Evolutionary conservation across 2,329 filamentous ascomycete species (phyloP).

Genomic region (Cladosporium oxysporum): DNA sequence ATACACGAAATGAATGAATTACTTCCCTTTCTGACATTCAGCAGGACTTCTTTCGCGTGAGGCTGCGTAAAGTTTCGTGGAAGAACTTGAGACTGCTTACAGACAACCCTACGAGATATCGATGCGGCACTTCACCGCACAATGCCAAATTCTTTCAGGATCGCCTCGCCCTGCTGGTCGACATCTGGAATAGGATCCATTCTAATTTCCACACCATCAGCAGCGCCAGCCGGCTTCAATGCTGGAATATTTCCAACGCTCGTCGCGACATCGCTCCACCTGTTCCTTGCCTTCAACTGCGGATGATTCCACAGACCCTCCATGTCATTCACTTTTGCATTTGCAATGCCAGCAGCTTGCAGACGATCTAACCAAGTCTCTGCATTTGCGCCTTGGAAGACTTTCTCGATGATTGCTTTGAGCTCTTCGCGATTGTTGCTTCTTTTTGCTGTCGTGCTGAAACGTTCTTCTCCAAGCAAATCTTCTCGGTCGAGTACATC

Average conservation of each 20-base stretch:
- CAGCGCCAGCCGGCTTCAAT: slow-evolving; percentile 51
- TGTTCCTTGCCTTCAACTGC: slow-evolving; percentile 49
- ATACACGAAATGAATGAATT: neutral
- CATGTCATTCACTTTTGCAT: slow-evolving; percentile 57
- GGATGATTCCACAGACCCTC: slow-evolving; percentile 55
- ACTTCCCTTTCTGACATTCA: too few relatives aligned
- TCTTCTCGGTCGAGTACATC: slow-evolving; percentile 46
- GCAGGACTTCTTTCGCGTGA: neutral
- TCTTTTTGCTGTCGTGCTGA: slow-evolving; percentile 7
- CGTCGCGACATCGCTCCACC: slow-evolving; percentile 54
- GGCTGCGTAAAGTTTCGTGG: neutral
- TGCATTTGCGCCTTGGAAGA: slow-evolving; percentile 45
- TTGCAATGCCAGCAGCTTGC: slow-evolving; percentile 53
- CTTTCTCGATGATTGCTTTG: slow-evolving; percentile 12
- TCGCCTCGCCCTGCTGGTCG: slow-evolving; percentile 52
- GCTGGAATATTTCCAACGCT: slow-evolving; percentile 48
- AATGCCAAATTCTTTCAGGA: slow-evolving; percentile 27
- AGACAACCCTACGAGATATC: too few relatives aligned
- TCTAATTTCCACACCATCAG: slow-evolving; percentile 34
- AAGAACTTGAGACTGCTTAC: neutral
- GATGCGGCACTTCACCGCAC: neutral
- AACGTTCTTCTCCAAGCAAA: slow-evolving; percentile 45
- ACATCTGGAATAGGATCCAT: slow-evolving; percentile 50
- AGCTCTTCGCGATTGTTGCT: slow-evolving; percentile 9
- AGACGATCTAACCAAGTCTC: slow-evolving; percentile 44